Base-by-base conservation (phyloP, 225 moss, liverwort and hornwort species). In the Rhytidiadelphus loreus region DNA sequence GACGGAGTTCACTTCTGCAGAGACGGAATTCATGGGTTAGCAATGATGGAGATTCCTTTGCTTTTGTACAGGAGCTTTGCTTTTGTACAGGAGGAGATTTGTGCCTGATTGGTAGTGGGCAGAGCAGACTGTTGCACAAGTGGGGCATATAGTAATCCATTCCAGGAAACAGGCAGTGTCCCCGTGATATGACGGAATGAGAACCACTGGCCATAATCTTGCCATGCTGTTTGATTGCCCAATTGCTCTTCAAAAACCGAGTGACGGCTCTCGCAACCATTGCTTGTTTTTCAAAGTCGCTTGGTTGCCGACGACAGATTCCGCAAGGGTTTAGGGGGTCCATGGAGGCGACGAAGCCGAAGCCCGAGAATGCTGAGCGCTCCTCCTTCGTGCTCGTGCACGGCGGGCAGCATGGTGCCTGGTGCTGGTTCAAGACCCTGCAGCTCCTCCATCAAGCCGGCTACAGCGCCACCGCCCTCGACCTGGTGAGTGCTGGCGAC, bases 401-500 rank as follows among this genome's bases (percentile, higher is more conserved):
- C 46, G 94, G 93, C 25, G 93, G 68, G 46, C 88, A 86, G 64
- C 91, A 93, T 35, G 94, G 94, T 29, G 93, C 91, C 3, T 93
- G 94, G 94, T 94, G 91, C 86, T 94, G 93, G 91, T 85, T 72
- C 85, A 93, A 89, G 86, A 90, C 88, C 77, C 53, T 94, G 46
- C 80, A 88, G 74, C 86, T 89, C 32, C 89, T 94, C 20, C 78
- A 88, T 71, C 58, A 83, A 77, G 89, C 79, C 44, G 89, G 87
- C 29, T 87, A 94, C 53, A 33, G 55, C n/a, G 93, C 91, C 46
- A 87, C 75, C 15, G 90, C 93, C 20, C 6, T 93, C 29, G 94
- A 94, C 84, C 86, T 94, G 77, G 88, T 87, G 74, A 93, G 93
- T 46, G 91, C 89, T 11, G 94, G 93, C 72, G 88, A 76, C 82